phyloP scores from a whole-genome alignment of 129 eudicot genomes.

The Helichrysum umbraculigerum region DNA sequence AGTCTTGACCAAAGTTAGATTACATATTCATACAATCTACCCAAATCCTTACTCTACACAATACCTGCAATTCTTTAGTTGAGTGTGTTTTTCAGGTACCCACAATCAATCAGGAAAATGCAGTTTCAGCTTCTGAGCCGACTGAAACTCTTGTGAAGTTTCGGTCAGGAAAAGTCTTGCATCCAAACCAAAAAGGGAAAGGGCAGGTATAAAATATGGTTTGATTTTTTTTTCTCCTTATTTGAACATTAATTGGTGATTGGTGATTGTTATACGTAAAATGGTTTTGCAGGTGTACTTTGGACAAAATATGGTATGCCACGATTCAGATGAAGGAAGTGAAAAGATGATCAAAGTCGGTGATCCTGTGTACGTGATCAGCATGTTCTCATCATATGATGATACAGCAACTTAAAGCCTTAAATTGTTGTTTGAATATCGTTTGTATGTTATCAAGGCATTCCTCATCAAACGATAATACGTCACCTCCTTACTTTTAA shows the following conservation, averaged over 20 bases:
- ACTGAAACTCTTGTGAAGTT: slow-evolving; percentile 60
- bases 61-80: neutral
- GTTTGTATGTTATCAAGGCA: too few relatives aligned
- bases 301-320: slow-evolving; percentile 85
- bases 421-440: neutral
- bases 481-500: too few relatives aligned
- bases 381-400: slow-evolving; percentile 41
- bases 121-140: slow-evolving; percentile 56
- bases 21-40: neutral
- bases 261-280: neutral
- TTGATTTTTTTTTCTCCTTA: neutral
- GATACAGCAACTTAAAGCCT: slow-evolving; percentile 27
- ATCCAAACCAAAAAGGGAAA: slow-evolving; percentile 48
- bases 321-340: slow-evolving; percentile 39
- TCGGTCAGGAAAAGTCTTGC: slow-evolving; percentile 66
- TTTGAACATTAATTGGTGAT: neutral
- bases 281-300: slow-evolving; percentile 63
- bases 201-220: slow-evolving; percentile 48
- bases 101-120: slow-evolving; percentile 73
- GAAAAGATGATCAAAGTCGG: slow-evolving; percentile 49
- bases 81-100: slow-evolving; percentile 51
- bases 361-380: slow-evolving; percentile 50
- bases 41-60: neutral
- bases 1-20: neutral
- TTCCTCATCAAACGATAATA: too few relatives aligned